Evolutionary conservation across 1,139 yeast species (phyloP), one percentile per base, ranked within the genome.

Genomic region (Diutina siamensis): DNA sequence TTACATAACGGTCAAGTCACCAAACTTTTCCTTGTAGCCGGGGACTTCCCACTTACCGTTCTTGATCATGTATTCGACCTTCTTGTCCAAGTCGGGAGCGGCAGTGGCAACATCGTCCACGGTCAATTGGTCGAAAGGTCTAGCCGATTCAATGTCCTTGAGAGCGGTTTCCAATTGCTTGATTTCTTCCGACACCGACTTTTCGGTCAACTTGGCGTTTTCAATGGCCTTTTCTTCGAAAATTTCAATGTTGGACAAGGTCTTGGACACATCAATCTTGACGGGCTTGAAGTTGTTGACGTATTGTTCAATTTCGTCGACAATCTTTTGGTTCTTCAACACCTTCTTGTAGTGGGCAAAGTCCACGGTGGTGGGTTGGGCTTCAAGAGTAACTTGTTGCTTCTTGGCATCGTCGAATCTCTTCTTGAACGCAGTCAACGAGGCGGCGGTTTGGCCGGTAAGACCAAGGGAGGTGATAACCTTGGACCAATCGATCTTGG

Each of bases 21-120:
- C 97, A 68, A 88, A 89, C 79, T 87, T 89, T 70, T 89, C 97
- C 72, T 84, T 83, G 81, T 92, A 92, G 59, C 96, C 96, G 59
- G 98, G 97, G 57, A 89, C 95, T 62, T 86, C 88, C 95, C 96
- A 89, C 74, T 86, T 85, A 69, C 96, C 96, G 77, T 88, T 83
- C 79, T 83, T 81, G 60, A 92, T 89, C 94, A 92, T 83, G 71
- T 87, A 87, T 61, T 75, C 78, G 57, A 89, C 96, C 83, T 92
- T 92, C 59, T 86, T 92, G 62, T 89, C 96, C 66, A 92, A 84
- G 68, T 92, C 97, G 58, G 98, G 97, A 53, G 97, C 97, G 74
- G 80, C 79, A 13, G 34, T 31, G 61, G 84, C 83, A 56, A 92
- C 85, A 58, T 92, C 98, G 52, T 88, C 96, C 51, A 89, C 92